Evolutionary conservation across 1,284 basidiomycete species (phyloP).

Genomic region (Ustilago lituana): DNA sequence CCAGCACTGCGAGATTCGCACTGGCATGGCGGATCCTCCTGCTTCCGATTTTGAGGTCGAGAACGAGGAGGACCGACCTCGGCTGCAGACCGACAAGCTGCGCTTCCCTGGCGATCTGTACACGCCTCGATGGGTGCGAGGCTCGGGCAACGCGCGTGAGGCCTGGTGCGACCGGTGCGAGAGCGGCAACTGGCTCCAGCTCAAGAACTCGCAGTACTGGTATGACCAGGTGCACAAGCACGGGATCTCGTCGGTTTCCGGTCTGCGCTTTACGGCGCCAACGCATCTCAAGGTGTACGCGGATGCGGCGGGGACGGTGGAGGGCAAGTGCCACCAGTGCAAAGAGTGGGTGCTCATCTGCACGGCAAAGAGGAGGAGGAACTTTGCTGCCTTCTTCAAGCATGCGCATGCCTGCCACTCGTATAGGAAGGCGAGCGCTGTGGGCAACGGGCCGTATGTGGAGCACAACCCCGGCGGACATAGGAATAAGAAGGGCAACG

Average conservation of each 20-base stretch:
- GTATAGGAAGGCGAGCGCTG: conserved; percentile 46
- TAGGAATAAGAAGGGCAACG: conserved; percentile 34
- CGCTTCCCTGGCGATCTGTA: conserved; percentile 56
- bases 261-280: conserved; percentile 50
- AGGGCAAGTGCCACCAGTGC: conserved; percentile 57
- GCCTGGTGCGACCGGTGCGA: conserved; percentile 58
- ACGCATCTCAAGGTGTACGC: conserved; percentile 50
- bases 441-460: conserved; percentile 49
- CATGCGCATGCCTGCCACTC: conserved; percentile 50
- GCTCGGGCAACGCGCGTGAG: conserved; percentile 50
- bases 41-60: conserved; percentile 43
- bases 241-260: conserved; percentile 53
- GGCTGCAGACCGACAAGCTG: conserved; percentile 53
- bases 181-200: conserved; percentile 54
- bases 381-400: conserved; percentile 56
- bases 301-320: conserved; percentile 47
- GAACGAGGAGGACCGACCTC: conserved; percentile 48
- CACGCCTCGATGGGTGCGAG: conserved; percentile 55
- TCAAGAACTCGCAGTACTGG: conserved; percentile 60
- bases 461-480: conserved; percentile 52
- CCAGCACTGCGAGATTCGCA: conserved; percentile 47
- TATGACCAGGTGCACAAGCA: conserved; percentile 59
- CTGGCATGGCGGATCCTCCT: conserved; percentile 43
- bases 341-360: conserved; percentile 56
- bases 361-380: conserved; percentile 50